phyloP scores from a whole-genome alignment of 805 yeast genomes.

The Allodekkera sacchari region DNA sequence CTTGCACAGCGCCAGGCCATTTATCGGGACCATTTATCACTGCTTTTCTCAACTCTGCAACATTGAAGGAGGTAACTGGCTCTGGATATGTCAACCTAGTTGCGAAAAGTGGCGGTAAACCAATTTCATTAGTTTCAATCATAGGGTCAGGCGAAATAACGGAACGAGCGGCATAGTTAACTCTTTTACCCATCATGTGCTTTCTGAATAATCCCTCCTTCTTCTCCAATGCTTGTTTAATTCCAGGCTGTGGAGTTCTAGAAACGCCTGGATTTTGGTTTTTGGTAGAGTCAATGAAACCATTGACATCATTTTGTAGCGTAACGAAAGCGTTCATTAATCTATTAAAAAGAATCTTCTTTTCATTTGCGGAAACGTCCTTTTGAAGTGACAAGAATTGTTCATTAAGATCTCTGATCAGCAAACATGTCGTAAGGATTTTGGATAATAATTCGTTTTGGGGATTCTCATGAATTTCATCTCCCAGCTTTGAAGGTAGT shows the following conservation, averaged over 20 bases:
- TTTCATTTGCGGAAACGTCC: constrained; percentile 58
- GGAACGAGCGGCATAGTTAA: constrained; percentile 96
- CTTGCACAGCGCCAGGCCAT: constrained; percentile 98
- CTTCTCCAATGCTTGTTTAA: constrained; percentile 95
- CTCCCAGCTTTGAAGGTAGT: constrained; percentile 94
- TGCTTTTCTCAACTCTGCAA: constrained; percentile 84
- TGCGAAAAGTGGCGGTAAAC: constrained; percentile 98
- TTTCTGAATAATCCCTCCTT: constrained; percentile 97
- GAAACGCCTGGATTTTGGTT: constrained; percentile 66
- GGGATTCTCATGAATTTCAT: constrained; percentile 88
- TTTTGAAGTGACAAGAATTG: constrained; percentile 62
- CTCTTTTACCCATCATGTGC: constrained; percentile 99
- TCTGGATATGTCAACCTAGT: constrained; percentile 93
- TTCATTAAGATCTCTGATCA: constrained; percentile 84
- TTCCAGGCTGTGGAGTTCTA: constrained; percentile 81
- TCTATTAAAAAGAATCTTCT: constrained; percentile 64
- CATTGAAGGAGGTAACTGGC: constrained; percentile 91
- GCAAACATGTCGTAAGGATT: constrained; percentile 67
- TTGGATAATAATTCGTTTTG: constrained; percentile 84
- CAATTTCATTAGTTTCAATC: constrained; percentile 95
- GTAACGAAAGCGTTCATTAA: constrained; percentile 95
- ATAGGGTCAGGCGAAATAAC: constrained; percentile 99
- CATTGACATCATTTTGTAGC: constrained; percentile 90
- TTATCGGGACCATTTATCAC: constrained; percentile 95
- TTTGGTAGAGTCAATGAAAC: constrained; percentile 86